Evolutionary conservation across 202 grass and related monocot genomes (phyloP).

Genomic region (Hordeum pubiflorum): DNA sequence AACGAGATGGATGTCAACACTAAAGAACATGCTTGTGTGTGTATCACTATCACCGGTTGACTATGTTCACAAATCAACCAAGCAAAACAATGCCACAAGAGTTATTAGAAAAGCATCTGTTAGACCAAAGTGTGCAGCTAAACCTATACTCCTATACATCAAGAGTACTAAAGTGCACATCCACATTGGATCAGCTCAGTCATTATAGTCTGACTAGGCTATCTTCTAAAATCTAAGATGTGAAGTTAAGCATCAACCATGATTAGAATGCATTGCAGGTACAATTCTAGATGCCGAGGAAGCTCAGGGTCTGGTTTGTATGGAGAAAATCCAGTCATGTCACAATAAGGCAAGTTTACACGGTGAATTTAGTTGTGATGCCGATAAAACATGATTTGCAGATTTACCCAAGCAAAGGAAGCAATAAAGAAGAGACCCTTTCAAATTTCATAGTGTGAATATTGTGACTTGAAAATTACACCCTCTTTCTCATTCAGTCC

Average conservation of each 20-base stretch:
- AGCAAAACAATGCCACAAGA: not conserved
- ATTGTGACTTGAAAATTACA: no score
- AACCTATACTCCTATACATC: not conserved
- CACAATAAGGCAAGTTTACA: no score
- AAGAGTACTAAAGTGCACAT: not conserved
- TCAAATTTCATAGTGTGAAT: no score
- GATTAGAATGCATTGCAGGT: not conserved
- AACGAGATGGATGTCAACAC: not conserved
- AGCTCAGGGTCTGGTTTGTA: not conserved
- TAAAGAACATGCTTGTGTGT: not conserved
- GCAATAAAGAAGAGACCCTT: no score
- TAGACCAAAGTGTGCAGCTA: not conserved
- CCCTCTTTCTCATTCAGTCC: no score
- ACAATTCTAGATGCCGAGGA: not conserved
- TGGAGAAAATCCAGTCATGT: not conserved
- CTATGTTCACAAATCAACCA: not conserved
- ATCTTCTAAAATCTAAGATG: not conserved
- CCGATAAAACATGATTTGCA: no score
- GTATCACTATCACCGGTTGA: not conserved
- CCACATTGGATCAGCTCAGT: not conserved
- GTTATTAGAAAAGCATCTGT: not conserved
- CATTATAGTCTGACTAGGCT: not conserved
- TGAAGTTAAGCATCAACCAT: not conserved
- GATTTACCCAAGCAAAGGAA: no score
- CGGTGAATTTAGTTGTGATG: no score